Conservation (phyloP, 345 rosid species). For the Boechera divaricarpa region DNA sequence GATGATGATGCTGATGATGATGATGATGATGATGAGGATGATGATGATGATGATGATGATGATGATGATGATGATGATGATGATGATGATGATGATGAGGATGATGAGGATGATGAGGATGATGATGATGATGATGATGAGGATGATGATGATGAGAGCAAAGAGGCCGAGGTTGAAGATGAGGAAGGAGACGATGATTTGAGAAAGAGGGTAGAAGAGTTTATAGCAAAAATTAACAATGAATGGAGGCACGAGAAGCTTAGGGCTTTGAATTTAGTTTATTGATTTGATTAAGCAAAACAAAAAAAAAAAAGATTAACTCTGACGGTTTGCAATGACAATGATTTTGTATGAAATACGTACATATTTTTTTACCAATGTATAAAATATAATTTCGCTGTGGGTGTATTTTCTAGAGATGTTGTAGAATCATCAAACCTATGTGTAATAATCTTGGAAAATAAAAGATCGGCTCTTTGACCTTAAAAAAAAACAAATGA, state of each 20-base stretch:
- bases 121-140: not conserved
- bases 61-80: conserved; percentile 19
- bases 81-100: not conserved
- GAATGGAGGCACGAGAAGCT: conserved; percentile 66
- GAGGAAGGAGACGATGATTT: conserved; percentile 55
- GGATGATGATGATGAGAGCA: not conserved
- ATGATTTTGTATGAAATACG: conserved; percentile 11
- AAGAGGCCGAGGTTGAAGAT: not conserved
- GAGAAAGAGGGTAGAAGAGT: conserved; percentile 64
- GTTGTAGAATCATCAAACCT: not conserved
- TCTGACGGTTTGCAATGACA: not conserved
- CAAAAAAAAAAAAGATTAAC: not conserved
- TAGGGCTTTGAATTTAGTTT: conserved; percentile 38
- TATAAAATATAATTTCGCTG: not conserved
- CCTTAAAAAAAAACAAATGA: not conserved
- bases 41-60: not conserved
- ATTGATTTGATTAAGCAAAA: conserved; percentile 1
- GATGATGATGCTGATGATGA: not conserved
- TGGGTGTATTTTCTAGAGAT: not conserved
- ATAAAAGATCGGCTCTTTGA: not conserved
- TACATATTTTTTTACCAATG: conserved; percentile 3
- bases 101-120: conserved; percentile 6
- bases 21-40: not conserved
- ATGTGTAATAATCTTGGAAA: not conserved
- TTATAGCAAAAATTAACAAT: conserved; percentile 58